Base-by-base conservation (phyloP, 78 protist species). In the Planoprotostelium fungivorum region DNA sequence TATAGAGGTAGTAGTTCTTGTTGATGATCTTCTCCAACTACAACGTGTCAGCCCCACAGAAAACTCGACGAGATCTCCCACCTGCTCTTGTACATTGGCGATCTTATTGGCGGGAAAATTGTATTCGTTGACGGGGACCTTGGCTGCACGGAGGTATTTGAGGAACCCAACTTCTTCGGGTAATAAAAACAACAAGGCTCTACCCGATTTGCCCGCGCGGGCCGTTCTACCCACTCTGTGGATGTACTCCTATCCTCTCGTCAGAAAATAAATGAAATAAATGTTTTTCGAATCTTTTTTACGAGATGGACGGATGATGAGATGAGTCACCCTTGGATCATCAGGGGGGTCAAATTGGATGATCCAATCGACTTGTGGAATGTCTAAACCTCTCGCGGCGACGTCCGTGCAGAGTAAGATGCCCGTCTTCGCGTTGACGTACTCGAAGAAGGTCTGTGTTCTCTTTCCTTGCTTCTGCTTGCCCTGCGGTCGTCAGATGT, bases 371-470 rank as follows among this genome's bases (percentile, higher is more conserved):
- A 99, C 99, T 0, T 83, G 88, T 5, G 99, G 99, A 84, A 99
- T 98, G 94, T 99, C 99, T 0, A 99, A 90, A 16, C 99, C 99
- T 34, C 99, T 97, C 0, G 99, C 99, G 0, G 99, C 99, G 35
- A 99, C 99, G 89, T 99, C 99, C 0, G 99, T 99, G 87, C 97
- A 97, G 25, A 99, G 89, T 23, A 99, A 93, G 25, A 97, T 96
- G 85, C 99, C 99, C 23, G 63, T 84, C 38, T 94, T 85, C 0
- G 99, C 99, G 29, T 98, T 94, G 93, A 96, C 95, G 86, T 98
- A 99, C 95, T 98, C 98, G 84, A 98, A 98, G 96, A 99, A 99
- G 23, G 99, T 99, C 73, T 90, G 90, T 34, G 99, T 98, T 31
- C 99, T 97, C 92, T 97, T 95, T 86, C 94, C 92, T 91, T 99